Percentiles rank a stretch among this genome's conserved stretches.
phyloP scores from a whole-genome alignment of 495 filamentous ascomycete genomes.

The Penicillium canescens region DNA sequence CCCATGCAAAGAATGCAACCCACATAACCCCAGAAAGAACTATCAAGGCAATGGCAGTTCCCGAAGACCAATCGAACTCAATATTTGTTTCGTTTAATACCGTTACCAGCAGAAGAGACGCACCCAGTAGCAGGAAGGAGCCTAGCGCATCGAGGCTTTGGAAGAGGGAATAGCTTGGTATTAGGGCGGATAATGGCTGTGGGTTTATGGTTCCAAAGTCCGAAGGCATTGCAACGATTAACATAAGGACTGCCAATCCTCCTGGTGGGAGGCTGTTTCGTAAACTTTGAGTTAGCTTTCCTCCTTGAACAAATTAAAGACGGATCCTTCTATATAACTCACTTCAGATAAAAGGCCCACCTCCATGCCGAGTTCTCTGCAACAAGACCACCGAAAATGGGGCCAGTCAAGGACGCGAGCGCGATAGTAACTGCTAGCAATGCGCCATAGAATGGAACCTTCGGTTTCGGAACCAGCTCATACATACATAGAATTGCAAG shows the following conservation, averaged over 20 bases:
- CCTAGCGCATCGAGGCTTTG: constrained; percentile 51
- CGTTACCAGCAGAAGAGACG: constrained; percentile 53
- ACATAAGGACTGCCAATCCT: neutral
- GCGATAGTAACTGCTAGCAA: neutral
- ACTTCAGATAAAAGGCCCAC: constrained; percentile 63
- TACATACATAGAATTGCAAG: constrained; percentile 39
- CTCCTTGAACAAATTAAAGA: no score
- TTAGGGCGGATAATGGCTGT: neutral
- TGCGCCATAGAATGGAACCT: no score
- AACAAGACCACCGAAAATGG: constrained; percentile 59
- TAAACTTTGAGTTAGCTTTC: no score
- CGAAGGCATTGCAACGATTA: neutral
- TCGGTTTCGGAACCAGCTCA: constrained; percentile 18
- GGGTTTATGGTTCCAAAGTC: neutral
- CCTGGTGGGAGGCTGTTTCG: neutral
- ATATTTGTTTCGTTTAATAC: constrained; percentile 54
- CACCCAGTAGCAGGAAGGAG: constrained; percentile 46
- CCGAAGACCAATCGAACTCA: constrained; percentile 36
- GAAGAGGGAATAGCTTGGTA: constrained; percentile 4
- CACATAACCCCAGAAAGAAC: constrained; percentile 26
- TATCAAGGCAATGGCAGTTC: constrained; percentile 36
- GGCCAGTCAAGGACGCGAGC: constrained; percentile 37
- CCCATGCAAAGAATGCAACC: constrained; percentile 32
- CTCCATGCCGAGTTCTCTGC: constrained; percentile 52
- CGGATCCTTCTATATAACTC: neutral